Evolutionary conservation across 768 basidiomycete genomes (phyloP).

Genomic region (Psilocybe tampanensis): DNA sequence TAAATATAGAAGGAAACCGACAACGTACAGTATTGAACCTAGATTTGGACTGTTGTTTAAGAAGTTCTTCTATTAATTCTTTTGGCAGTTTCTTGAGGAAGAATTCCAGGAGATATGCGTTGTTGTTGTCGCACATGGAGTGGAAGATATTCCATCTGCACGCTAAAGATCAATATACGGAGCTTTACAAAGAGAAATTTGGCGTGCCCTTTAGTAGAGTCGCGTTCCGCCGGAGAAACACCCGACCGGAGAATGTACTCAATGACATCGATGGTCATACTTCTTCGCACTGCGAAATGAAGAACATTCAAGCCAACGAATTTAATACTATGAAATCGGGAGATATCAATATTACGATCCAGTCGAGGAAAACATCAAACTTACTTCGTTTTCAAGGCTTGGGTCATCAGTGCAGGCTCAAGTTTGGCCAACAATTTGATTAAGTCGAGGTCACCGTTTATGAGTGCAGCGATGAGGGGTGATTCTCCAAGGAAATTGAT

Average conservation of each 20-base stretch:
- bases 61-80: constrained; percentile 44
- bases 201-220: not conserved
- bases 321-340: not conserved
- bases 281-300: not conserved
- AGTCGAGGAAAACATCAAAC: constrained; percentile 10
- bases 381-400: constrained; percentile 45
- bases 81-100: constrained; percentile 52
- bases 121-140: constrained; percentile 34
- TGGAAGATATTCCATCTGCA: constrained; percentile 63
- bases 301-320: not conserved
- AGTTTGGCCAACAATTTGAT: constrained; percentile 49
- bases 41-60: constrained; percentile 47
- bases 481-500: constrained; percentile 52
- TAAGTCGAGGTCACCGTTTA: constrained; percentile 35
- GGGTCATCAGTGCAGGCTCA: constrained; percentile 41
- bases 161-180: not conserved
- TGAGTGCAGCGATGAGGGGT: constrained; percentile 47
- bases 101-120: constrained; percentile 38
- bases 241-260: not conserved
- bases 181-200: not conserved
- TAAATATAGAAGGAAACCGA: not conserved
- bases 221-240: not conserved
- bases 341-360: not conserved
- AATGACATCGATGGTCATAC: not conserved
- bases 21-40: constrained; percentile 33